These are phyloP conservation scores for Chaetomium tenue DNA, from an alignment of 495 filamentous ascomycete species.

Conservation along the genomic window DNA sequence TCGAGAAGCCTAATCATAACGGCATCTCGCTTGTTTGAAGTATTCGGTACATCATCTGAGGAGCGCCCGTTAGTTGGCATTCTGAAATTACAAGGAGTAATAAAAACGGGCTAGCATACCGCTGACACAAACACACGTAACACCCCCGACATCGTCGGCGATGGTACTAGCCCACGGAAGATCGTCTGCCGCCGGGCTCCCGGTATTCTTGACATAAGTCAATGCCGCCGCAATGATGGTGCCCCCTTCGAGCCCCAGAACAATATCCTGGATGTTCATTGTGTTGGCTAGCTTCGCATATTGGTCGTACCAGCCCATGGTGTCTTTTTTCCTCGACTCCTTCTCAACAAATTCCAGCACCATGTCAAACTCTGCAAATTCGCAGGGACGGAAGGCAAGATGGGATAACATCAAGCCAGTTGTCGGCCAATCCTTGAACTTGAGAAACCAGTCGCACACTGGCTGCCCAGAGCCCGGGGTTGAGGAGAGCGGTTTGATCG, in stretches of 20 bases:
- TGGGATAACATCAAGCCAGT: constrained; percentile 38
- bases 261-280: constrained; percentile 49
- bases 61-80: not conserved
- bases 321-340: constrained; percentile 44
- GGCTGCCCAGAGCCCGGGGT: constrained; percentile 46
- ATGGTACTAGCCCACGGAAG: constrained; percentile 59
- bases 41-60: constrained; percentile 37
- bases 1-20: constrained; percentile 50
- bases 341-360: constrained; percentile 55
- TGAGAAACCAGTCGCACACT: constrained; percentile 57
- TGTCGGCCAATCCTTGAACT: constrained; percentile 52
- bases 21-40: constrained; percentile 40
- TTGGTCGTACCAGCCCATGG: constrained; percentile 56
- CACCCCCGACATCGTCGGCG: constrained; percentile 55
- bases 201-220: constrained; percentile 53
- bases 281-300: constrained; percentile 49
- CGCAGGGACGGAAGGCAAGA: constrained; percentile 50
- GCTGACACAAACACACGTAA: constrained; percentile 59
- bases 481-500: constrained; percentile 42
- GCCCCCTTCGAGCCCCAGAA: constrained; percentile 47
- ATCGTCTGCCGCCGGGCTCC: constrained; percentile 53
- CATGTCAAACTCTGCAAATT: constrained; percentile 49
- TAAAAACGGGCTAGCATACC: constrained; percentile 36
- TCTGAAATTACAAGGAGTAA: not conserved
- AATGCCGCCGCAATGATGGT: constrained; percentile 55